A percentile compares a stretch with the other conserved stretches of the same genome.
These are phyloP conservation scores for Knufia fluminis DNA, from an alignment of 2,329 filamentous ascomycete genomes.

Conservation along the genomic window DNA sequence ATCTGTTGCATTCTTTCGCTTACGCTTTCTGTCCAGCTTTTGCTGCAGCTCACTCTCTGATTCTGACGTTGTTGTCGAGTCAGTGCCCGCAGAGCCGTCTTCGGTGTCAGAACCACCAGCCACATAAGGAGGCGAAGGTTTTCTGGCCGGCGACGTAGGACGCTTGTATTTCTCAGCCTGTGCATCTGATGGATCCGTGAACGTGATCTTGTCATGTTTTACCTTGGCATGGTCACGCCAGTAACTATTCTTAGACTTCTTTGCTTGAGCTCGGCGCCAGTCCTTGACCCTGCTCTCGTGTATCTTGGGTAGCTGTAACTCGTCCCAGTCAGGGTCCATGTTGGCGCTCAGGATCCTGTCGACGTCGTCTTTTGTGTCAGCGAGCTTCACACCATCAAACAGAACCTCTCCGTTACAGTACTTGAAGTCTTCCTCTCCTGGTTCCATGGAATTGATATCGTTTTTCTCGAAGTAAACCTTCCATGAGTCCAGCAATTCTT, in stretches of 20 bases:
- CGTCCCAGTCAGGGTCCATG: conserved; percentile 5
- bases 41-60: no score
- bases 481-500: background rate
- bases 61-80: no score
- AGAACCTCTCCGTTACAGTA: background rate
- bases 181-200: no score
- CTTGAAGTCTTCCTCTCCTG: background rate
- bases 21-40: no score
- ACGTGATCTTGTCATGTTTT: no score
- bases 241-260: background rate
- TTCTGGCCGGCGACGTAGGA: no score
- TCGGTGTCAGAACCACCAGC: no score
- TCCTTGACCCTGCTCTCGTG: background rate
- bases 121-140: no score
- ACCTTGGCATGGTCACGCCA: no score
- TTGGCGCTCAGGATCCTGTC: background rate
- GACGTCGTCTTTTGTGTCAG: background rate
- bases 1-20: no score
- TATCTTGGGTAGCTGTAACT: background rate
- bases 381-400: background rate
- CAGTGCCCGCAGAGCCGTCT: no score
- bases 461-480: conserved; percentile 3
- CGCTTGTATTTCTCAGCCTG: no score
- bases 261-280: background rate
- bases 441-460: conserved; percentile 1